Percentiles rank a stretch among this genome's conserved stretches.
phyloP scores from a whole-genome alignment of 1,284 basidiomycete species.

The Pterulicium gracile region DNA sequence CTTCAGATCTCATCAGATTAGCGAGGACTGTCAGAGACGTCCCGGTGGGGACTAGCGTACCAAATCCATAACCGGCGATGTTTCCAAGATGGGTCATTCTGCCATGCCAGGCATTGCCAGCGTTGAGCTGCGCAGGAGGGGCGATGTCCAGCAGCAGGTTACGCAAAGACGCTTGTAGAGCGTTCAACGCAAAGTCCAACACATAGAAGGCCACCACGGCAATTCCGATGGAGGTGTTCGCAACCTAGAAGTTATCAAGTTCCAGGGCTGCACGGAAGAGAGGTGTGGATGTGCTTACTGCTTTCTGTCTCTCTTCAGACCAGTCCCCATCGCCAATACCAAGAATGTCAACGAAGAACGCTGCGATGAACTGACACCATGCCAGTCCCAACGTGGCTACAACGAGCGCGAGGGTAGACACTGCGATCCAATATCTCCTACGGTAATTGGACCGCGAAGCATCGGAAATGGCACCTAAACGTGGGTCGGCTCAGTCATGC shows the following conservation, averaged over 20 bases:
- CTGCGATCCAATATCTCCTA: slow-evolving; percentile 81
- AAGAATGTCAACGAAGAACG: slow-evolving; percentile 68
- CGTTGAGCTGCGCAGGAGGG: slow-evolving; percentile 78
- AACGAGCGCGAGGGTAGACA: slow-evolving; percentile 69
- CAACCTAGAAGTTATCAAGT: slow-evolving; percentile 41
- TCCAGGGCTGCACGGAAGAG: slow-evolving; percentile 1
- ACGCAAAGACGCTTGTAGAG: slow-evolving; percentile 84
- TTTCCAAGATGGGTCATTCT: slow-evolving; percentile 93
- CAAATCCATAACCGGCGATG: slow-evolving; percentile 85
- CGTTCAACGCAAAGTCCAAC: slow-evolving; percentile 92
- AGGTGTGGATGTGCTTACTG: slow-evolving; percentile 28
- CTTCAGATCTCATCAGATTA: slow-evolving; percentile 24
- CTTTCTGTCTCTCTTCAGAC: slow-evolving; percentile 67
- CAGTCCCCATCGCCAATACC: slow-evolving; percentile 78
- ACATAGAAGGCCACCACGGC: slow-evolving; percentile 91
- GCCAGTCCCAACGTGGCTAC: slow-evolving; percentile 71
- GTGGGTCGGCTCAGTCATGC: slow-evolving; percentile 18
- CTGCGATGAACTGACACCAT: slow-evolving; percentile 72
- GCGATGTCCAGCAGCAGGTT: slow-evolving; percentile 89
- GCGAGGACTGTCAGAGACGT: neutral
- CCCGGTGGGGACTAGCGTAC: slow-evolving; percentile 27
- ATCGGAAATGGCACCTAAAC: slow-evolving; percentile 83
- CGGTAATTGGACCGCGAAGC: slow-evolving; percentile 83
- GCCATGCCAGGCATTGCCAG: slow-evolving; percentile 97
- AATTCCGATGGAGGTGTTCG: slow-evolving; percentile 67